Percentiles rank a stretch among this genome's conserved stretches.
These are phyloP conservation scores for Echinosophora koreensis DNA, from an alignment of 306 rosid genomes.

Conservation along the genomic window DNA sequence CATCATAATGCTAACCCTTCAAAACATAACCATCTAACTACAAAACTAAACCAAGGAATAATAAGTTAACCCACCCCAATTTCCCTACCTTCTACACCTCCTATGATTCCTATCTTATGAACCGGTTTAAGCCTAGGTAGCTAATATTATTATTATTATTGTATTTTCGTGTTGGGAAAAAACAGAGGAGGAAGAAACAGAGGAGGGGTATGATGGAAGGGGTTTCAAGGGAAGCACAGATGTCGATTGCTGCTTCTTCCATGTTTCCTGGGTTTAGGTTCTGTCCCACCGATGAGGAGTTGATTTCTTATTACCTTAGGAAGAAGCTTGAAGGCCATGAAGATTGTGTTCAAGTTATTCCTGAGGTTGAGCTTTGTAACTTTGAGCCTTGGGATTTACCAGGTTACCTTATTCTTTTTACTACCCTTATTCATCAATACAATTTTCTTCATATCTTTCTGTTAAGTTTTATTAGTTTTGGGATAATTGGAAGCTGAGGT, in stretches of 20 bases:
- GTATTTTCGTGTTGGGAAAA: not conserved
- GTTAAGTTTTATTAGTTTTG: not conserved
- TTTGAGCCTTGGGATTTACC: constrained; percentile 96
- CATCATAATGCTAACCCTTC: not conserved
- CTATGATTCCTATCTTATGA: not conserved
- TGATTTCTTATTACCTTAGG: constrained; percentile 79
- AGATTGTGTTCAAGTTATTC: constrained; percentile 73
- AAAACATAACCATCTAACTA: not conserved
- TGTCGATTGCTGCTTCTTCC: constrained; percentile 71
- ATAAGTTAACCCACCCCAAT: not conserved
- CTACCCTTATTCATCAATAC: not conserved
- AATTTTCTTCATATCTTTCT: not conserved
- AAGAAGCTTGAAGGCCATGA: constrained; percentile 73
- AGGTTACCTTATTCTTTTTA: constrained; percentile 48
- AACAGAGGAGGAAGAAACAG: not conserved
- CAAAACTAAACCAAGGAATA: not conserved
- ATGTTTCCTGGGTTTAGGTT: constrained; percentile 98
- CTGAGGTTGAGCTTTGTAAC: constrained; percentile 85
- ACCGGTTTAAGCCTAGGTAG: not conserved
- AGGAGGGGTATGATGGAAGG: constrained; percentile 41
- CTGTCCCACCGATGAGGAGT: constrained; percentile 91
- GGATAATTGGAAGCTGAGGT: not conserved
- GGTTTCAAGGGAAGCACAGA: constrained; percentile 63
- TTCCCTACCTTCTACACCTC: not conserved
- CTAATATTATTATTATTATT: not conserved